These are phyloP conservation scores for Zizania latifolia DNA, from an alignment of 176 grass and related monocot genomes.

Conservation along the genomic window DNA sequence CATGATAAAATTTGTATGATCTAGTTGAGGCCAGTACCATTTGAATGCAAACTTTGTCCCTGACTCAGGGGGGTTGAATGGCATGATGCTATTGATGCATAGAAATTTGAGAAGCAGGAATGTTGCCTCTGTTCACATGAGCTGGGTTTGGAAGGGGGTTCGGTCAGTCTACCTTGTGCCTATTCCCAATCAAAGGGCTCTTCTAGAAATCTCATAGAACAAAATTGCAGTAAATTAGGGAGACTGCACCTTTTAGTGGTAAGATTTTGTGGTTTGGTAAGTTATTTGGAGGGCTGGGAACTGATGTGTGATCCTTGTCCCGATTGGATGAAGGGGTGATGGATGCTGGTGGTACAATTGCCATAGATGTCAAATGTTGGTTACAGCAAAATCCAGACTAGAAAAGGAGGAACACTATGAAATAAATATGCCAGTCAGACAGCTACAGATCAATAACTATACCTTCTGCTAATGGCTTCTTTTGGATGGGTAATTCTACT, in stretches of 20 bases:
- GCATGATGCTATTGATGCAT: neutral
- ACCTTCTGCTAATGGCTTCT: conserved; percentile 31
- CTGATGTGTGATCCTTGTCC: conserved; percentile 10
- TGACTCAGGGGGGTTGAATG: neutral
- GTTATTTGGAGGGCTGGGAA: conserved; percentile 18
- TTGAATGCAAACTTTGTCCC: conserved; percentile 25
- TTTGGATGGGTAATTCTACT: conserved; percentile 1
- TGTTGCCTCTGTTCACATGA: neutral
- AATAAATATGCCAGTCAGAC: neutral
- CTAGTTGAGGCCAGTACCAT: conserved; percentile 29
- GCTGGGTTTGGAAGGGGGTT: neutral
- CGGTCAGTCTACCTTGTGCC: conserved; percentile 1
- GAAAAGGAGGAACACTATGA: conserved; percentile 4
- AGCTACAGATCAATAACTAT: neutral
- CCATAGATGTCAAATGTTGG: neutral
- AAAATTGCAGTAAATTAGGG: neutral
- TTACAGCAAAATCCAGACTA: conserved; percentile 13
- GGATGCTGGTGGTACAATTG: conserved; percentile 20
- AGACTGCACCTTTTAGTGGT: conserved; percentile 24
- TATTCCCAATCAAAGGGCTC: conserved; percentile 7
- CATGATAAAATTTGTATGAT: conserved; percentile 20
- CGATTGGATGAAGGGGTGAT: conserved; percentile 16
- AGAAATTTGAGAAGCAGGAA: conserved; percentile 10
- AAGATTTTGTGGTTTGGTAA: conserved; percentile 10
- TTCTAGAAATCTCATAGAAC: neutral